Percentiles rank a stretch among this genome's conserved stretches.
These are phyloP conservation scores for Jimgerdemannia flammicorona DNA, from an alignment of 192 early-diverging fungal genomes.

Conservation along the genomic window DNA sequence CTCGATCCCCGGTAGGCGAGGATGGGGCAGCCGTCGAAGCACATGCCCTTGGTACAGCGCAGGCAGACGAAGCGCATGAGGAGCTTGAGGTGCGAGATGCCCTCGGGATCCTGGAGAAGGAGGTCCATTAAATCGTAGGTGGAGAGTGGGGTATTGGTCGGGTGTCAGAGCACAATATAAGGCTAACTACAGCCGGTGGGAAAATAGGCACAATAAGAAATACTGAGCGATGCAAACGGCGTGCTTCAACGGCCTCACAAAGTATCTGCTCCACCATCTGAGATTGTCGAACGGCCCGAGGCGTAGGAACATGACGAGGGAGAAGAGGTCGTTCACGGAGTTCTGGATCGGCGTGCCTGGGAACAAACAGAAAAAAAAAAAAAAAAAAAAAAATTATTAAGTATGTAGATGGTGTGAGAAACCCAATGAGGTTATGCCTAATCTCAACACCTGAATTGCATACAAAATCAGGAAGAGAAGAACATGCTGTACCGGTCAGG, in stretches of 20 bases:
- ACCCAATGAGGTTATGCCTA: not conserved
- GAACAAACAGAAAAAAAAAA: not conserved
- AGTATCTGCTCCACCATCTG: not conserved
- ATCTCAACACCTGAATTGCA: not conserved
- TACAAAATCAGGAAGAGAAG: no score
- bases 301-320: constrained; percentile 78
- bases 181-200: not conserved
- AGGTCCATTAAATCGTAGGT: not conserved
- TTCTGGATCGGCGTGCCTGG: constrained; percentile 11
- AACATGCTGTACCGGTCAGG: constrained; percentile 78
- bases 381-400: no score
- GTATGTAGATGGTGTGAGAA: no score
- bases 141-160: not conserved
- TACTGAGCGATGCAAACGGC: not conserved
- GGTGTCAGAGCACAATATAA: no score
- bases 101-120: not conserved
- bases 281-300: constrained; percentile 44
- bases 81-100: not conserved
- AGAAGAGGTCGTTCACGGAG: constrained; percentile 80
- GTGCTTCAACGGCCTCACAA: not conserved
- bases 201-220: not conserved
- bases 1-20: constrained; percentile 44
- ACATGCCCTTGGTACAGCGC: constrained; percentile 54
- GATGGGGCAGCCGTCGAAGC: constrained; percentile 57
- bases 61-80: constrained; percentile 35